Percentiles rank a stretch among this genome's conserved stretches.
These are phyloP conservation scores for Pistacia integerrima DNA, from an alignment of 345 rosid species.

Conservation along the genomic window DNA sequence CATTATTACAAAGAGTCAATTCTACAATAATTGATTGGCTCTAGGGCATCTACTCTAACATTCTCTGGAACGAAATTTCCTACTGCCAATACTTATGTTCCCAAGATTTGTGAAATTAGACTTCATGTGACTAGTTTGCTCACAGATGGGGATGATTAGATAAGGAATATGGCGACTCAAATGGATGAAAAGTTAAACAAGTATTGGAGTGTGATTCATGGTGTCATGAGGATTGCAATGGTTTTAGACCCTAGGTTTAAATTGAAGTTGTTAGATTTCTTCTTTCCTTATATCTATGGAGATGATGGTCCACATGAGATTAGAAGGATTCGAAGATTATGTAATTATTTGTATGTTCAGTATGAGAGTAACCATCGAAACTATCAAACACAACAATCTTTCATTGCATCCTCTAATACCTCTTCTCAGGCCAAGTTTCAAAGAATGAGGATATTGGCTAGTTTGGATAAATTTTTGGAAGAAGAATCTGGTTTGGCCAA, in stretches of 20 bases:
- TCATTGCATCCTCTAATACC: no score
- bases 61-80: conserved; percentile 12
- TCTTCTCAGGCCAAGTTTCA: no score
- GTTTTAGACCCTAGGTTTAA: no score
- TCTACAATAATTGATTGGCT: no score
- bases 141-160: background rate
- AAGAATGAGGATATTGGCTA: no score
- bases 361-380: background rate
- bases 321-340: background rate
- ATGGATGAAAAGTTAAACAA: conserved; percentile 10
- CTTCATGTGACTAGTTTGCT: background rate
- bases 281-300: no score
- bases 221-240: background rate
- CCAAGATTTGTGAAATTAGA: background rate
- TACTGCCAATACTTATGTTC: conserved; percentile 2
- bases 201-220: conserved; percentile 11
- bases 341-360: background rate
- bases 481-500: background rate
- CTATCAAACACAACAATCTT: background rate
- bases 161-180: background rate
- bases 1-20: no score
- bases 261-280: no score
- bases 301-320: no score
- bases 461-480: no score
- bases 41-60: no score